Base-by-base conservation (phyloP, 2,329 filamentous ascomycete genomes). In the Colletotrichum musae region DNA sequence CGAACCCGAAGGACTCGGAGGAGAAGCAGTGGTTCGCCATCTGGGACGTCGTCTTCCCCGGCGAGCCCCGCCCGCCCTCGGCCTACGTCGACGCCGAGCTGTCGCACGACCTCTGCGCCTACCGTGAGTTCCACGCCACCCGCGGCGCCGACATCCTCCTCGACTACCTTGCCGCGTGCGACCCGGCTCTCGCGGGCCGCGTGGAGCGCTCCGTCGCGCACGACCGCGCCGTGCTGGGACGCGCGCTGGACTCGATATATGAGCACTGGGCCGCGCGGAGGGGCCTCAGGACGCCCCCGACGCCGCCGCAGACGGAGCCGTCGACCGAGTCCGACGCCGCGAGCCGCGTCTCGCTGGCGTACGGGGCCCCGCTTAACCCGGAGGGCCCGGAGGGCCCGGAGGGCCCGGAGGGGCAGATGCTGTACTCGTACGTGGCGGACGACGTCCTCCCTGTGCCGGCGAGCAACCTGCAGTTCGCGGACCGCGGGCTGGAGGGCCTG, bases 1-100 rank as follows among this genome's bases (percentile, higher is more conserved):
- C 39, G 6, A 51, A 69, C 15, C 72, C 72, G 2, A 66, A 62
- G 24, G 64, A 73, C 5, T 73, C 65, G 1, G 74, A 77, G 51
- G 64, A 72, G 12, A 68, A 75, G 39, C 72, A 77, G 43, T 78
- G 77, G 76, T 77, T 76, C 60, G 68, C 69, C 15, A 73, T 78
- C 3, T 78, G 74, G 71, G 73, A 76, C 6, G 73, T 73, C 9
- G 36, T 78, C 0, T 77, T 78, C 50, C 65, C 68, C 2, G 67
- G 68, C 3, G 61, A 63, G 6, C 70, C 70, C 10, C 74, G 62
- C 1, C 75, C 75, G 16, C 65, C 58, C 4, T 75, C 75, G 15
- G 70, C 74, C 0, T 77, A 76, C 26, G 70, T 74, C 24, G 73
- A 76, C 26, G 51, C 39, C 5, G 68, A 39, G 7, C 58, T 70